A percentile compares a stretch with the other conserved stretches of the same genome.
phyloP scores from a whole-genome alignment of 2,329 filamentous ascomycete genomes.

The Colletotrichum sp. region DNA sequence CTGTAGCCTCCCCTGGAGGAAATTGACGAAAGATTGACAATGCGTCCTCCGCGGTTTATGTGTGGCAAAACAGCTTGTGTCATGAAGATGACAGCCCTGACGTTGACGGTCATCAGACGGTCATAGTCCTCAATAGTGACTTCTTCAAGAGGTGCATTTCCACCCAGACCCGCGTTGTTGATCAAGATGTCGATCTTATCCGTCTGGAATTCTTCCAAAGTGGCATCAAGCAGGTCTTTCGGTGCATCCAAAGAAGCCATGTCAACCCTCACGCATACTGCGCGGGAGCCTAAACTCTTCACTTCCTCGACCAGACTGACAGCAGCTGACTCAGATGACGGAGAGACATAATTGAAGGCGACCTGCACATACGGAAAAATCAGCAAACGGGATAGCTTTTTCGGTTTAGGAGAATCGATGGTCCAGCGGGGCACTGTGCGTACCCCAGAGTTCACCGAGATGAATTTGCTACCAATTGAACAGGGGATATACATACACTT shows the following conservation, averaged over 20 bases:
- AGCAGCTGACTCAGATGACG: background rate
- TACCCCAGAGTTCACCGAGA: background rate
- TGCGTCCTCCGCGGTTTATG: conserved; percentile 32
- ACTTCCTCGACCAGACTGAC: background rate
- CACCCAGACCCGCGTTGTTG: conserved; percentile 4
- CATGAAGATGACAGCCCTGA: conserved; percentile 31
- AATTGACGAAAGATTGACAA: conserved; percentile 38
- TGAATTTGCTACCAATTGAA: background rate
- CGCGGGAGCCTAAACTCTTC: background rate
- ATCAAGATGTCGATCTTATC: conserved; percentile 1
- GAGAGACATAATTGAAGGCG: conserved; percentile 10
- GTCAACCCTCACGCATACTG: background rate
- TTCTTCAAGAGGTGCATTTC: background rate
- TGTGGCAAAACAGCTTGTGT: conserved; percentile 34
- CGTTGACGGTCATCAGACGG: conserved; percentile 1
- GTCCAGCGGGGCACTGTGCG: background rate
- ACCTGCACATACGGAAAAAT: background rate
- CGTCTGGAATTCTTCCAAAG: background rate
- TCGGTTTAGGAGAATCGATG: background rate
- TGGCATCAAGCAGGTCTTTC: background rate
- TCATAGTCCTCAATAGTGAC: conserved; percentile 4
- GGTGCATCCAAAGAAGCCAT: conserved; percentile 6
- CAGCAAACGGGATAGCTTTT: background rate
- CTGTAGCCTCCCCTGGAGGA: conserved; percentile 33
- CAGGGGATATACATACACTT: background rate